Evolutionary conservation across 768 basidiomycete genomes (phyloP).

Genomic region (Lactifluus pinguis): DNA sequence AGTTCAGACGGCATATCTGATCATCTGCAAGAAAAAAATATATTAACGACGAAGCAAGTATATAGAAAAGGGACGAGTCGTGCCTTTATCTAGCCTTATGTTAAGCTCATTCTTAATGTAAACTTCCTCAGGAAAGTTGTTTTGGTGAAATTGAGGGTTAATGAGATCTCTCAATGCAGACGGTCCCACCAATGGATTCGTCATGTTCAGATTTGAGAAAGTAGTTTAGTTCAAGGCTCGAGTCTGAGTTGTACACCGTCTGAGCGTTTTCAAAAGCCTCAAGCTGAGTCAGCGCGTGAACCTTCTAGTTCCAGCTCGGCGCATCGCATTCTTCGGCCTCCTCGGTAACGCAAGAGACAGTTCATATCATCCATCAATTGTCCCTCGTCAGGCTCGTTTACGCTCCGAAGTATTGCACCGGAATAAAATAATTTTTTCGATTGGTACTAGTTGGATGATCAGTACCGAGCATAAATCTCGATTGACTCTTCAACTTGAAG

Average conservation of each 20-base stretch:
- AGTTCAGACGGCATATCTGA: conserved; percentile 83
- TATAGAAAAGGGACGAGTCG: conserved; percentile 10
- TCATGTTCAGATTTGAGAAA: conserved; percentile 12
- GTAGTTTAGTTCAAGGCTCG: background rate
- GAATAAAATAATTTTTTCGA: too few relatives aligned
- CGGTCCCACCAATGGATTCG: conserved; percentile 27
- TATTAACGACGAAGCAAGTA: background rate
- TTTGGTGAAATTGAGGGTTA: conserved; percentile 89
- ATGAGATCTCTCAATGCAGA: conserved; percentile 48
- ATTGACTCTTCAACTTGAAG: too few relatives aligned
- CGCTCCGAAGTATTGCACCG: too few relatives aligned
- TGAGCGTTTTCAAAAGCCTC: background rate
- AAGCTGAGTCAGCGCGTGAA: background rate
- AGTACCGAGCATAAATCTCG: too few relatives aligned
- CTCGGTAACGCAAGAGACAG: too few relatives aligned
- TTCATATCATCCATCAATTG: too few relatives aligned
- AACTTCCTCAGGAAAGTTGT: conserved; percentile 73
- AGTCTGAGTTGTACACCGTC: background rate
- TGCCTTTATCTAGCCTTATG: conserved; percentile 89
- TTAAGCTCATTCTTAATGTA: conserved; percentile 77
- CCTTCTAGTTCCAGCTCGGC: too few relatives aligned
- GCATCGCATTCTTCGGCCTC: too few relatives aligned
- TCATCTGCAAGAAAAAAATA: conserved; percentile 47
- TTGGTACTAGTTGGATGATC: too few relatives aligned
- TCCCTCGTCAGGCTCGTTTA: too few relatives aligned